phyloP scores from a whole-genome alignment of 1,284 basidiomycete genomes.

The Sporisorium reilianum region DNA sequence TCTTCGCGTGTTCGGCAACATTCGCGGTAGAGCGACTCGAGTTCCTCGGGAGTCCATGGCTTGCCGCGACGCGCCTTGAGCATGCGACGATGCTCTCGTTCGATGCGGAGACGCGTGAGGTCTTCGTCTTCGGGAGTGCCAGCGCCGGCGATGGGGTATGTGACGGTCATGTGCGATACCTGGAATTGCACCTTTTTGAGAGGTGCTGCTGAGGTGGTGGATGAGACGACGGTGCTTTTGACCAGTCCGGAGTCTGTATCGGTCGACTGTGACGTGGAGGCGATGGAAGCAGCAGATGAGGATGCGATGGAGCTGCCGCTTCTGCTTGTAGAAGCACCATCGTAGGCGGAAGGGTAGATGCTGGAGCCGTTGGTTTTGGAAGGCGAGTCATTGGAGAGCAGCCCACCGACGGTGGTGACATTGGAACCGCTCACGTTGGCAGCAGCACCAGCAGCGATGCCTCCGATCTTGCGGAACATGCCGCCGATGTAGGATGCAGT shows the following conservation, averaged over 20 bases:
- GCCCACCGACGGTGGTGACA: constrained; percentile 23
- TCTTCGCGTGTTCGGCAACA: constrained; percentile 68
- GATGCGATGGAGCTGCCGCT: constrained; percentile 14
- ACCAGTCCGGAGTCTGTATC: constrained; percentile 21
- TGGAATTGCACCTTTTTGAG: constrained; percentile 66
- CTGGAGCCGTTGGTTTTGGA: constrained; percentile 14
- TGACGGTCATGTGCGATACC: constrained; percentile 61
- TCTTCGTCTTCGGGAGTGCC: constrained; percentile 62
- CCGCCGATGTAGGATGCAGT: constrained; percentile 57
- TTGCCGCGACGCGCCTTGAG: constrained; percentile 46
- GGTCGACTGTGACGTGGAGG: constrained; percentile 9
- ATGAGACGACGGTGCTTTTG: constrained; percentile 27
- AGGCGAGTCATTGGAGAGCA: constrained; percentile 23
- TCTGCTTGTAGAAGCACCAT: constrained; percentile 10
- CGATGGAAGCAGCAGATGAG: constrained; percentile 5
- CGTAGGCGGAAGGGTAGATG: neutral
- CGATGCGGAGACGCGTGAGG: constrained; percentile 60
- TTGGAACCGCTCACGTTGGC: constrained; percentile 41
- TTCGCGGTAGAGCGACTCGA: constrained; percentile 64
- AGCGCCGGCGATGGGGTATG: constrained; percentile 64
- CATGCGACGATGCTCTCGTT: constrained; percentile 57
- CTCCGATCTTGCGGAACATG: constrained; percentile 59
- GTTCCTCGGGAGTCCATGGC: constrained; percentile 59
- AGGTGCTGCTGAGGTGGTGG: constrained; percentile 49
- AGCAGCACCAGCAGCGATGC: constrained; percentile 52